phyloP scores from a whole-genome alignment of 768 basidiomycete species.

The Mycena amicta region DNA sequence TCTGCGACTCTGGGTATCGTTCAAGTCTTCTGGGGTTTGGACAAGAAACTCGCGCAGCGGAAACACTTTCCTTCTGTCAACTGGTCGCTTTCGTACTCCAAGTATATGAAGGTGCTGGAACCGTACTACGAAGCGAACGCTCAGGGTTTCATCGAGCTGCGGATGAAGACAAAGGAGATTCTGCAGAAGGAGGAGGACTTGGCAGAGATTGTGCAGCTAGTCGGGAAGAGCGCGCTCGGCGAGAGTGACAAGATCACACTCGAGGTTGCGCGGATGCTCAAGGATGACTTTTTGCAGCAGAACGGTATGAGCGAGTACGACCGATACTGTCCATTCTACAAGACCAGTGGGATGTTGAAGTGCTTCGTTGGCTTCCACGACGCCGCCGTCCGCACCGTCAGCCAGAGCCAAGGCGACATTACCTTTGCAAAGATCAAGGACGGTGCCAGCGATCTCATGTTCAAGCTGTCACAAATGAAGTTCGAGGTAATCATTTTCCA shows the following conservation, averaged over 20 bases:
- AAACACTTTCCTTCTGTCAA: constrained; percentile 99
- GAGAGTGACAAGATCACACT: constrained; percentile 98
- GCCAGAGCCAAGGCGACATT: constrained; percentile 75
- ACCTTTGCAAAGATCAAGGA: constrained; percentile 91
- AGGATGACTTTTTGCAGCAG: constrained; percentile 97
- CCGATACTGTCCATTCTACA: constrained; percentile 97
- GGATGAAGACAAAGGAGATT: constrained; percentile 93
- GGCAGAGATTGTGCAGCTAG: constrained; percentile 98
- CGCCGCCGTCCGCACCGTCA: constrained; percentile 82
- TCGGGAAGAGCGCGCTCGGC: constrained; percentile 96
- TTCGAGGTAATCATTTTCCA: constrained; percentile 70
- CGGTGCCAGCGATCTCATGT: constrained; percentile 83
- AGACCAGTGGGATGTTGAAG: constrained; percentile 93
- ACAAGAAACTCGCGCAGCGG: constrained; percentile 97
- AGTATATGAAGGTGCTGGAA: constrained; percentile 93
- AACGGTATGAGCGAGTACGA: constrained; percentile 99
- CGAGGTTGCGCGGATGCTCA: constrained; percentile 95
- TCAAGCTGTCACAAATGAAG: constrained; percentile 99
- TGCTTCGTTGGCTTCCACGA: constrained; percentile 96
- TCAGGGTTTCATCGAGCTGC: constrained; percentile 93
- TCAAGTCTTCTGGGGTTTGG: constrained; percentile 99
- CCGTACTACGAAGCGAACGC: constrained; percentile 88
- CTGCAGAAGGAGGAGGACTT: constrained; percentile 98
- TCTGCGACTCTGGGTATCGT: constrained; percentile 97
- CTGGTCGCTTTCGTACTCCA: constrained; percentile 99